Conservation (phyloP, 176 grass and related monocot genomes). For the Lolium perenne region DNA sequence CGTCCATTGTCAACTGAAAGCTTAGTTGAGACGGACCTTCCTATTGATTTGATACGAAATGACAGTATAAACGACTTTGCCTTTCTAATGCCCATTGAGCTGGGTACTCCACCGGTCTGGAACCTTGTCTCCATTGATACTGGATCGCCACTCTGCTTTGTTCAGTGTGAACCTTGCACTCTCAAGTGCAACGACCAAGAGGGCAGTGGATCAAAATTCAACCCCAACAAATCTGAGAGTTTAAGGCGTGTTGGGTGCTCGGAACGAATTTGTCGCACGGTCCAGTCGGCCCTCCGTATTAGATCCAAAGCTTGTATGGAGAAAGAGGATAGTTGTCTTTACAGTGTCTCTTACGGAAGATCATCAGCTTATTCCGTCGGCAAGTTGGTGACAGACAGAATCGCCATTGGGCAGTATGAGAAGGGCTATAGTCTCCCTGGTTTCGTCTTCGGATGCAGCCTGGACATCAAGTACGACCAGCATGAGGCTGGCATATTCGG, state of each 20-base stretch:
- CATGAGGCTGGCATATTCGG: conserved; percentile 12
- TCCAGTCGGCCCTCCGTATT: neutral
- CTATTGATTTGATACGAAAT: neutral
- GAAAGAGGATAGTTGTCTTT: conserved; percentile 10
- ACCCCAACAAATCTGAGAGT: neutral
- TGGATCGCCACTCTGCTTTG: neutral
- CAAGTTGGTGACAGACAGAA: neutral
- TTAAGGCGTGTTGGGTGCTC: neutral
- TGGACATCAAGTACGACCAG: conserved; percentile 1
- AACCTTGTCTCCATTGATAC: neutral
- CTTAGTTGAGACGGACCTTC: neutral
- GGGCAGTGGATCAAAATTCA: neutral
- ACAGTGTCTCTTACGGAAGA: neutral
- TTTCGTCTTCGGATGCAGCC: conserved; percentile 5
- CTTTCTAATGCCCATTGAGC: neutral
- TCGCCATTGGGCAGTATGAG: neutral
- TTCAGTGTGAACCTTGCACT: conserved; percentile 7
- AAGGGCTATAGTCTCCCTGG: neutral
- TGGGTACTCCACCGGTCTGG: neutral
- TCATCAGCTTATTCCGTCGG: neutral
- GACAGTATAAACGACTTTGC: neutral
- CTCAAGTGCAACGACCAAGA: neutral
- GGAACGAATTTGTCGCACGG: neutral
- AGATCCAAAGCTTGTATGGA: neutral
- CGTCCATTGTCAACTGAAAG: neutral